Conservation (phyloP, 73 alveolate genomes). For the Breviolum minutum region DNA sequence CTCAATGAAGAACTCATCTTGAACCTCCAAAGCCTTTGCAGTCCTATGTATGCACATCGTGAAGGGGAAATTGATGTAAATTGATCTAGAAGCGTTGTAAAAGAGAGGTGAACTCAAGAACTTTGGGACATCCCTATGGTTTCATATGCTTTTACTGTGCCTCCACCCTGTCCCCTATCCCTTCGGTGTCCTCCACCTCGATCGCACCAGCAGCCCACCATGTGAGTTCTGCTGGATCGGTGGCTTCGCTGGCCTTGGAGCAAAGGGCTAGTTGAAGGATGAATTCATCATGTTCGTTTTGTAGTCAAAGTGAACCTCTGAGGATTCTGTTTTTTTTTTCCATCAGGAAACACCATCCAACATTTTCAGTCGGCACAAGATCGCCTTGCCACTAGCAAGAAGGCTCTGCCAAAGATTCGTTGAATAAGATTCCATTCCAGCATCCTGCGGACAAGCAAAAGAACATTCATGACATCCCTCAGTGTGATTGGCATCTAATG, state of each 20-base stretch:
- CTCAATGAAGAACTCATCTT: neutral
- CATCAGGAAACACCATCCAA: neutral
- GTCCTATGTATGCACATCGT: neutral
- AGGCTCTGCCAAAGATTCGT: constrained; percentile 20
- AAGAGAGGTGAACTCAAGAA: neutral
- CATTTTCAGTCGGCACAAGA: neutral
- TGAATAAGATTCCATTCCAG: constrained; percentile 55
- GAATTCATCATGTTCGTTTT: neutral
- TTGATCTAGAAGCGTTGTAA: neutral
- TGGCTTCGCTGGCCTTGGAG: constrained; percentile 39
- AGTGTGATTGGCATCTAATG: too few species aligned
- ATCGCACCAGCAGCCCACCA: constrained; percentile 92
- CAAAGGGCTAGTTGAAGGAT: neutral
- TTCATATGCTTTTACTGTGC: too few species aligned
- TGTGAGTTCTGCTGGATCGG: constrained; percentile 48
- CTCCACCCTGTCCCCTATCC: neutral
- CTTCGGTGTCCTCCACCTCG: neutral
- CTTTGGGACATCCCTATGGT: neutral
- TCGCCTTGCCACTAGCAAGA: constrained; percentile 25
- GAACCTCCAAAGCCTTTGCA: neutral
- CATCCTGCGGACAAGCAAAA: neutral
- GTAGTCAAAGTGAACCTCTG: neutral
- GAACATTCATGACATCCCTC: neutral
- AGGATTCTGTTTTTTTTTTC: too few species aligned
- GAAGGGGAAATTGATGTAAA: too few species aligned